Conservation (phyloP, 2,329 filamentous ascomycete genomes). For the Aspergillus sp. region DNA sequence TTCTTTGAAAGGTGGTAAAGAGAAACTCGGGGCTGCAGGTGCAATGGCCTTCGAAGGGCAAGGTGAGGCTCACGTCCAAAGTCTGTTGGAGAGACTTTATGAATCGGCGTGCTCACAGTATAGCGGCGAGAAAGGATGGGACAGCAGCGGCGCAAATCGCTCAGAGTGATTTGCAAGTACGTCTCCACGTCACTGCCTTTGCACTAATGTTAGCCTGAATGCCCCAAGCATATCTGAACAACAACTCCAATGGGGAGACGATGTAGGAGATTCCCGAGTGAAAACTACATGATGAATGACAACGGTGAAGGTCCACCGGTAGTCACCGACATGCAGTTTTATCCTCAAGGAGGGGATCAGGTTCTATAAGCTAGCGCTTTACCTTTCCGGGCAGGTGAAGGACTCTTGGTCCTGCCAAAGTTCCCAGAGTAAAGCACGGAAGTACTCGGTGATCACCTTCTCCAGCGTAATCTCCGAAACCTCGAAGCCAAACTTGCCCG, state of each 20-base stretch:
- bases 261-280: slow-evolving; percentile 14
- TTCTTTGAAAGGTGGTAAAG: slow-evolving; percentile 43
- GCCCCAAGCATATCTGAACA: slow-evolving; percentile 18
- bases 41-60: slow-evolving; percentile 66
- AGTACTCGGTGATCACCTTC: background rate
- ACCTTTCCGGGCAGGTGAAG: slow-evolving; percentile 34
- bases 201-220: slow-evolving; percentile 36
- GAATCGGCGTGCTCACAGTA: slow-evolving; percentile 5
- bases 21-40: slow-evolving; percentile 50
- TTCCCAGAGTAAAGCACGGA: slow-evolving; percentile 21
- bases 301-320: slow-evolving; percentile 15
- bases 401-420: slow-evolving; percentile 21
- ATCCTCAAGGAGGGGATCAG: slow-evolving; percentile 24
- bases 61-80: slow-evolving; percentile 67
- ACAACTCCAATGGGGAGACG: slow-evolving; percentile 10
- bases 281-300: slow-evolving; percentile 14
- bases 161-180: slow-evolving; percentile 22
- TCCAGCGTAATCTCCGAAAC: slow-evolving; percentile 27
- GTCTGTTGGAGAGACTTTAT: slow-evolving; percentile 23
- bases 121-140: slow-evolving; percentile 21
- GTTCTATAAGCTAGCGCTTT: slow-evolving; percentile 34
- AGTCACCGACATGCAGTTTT: slow-evolving; percentile 15
- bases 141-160: slow-evolving; percentile 28
- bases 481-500: slow-evolving; percentile 36
- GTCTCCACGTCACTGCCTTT: slow-evolving; percentile 34